These are phyloP conservation scores for Aureoboletus auriporus DNA, from an alignment of 768 basidiomycete species.

Conservation along the genomic window DNA sequence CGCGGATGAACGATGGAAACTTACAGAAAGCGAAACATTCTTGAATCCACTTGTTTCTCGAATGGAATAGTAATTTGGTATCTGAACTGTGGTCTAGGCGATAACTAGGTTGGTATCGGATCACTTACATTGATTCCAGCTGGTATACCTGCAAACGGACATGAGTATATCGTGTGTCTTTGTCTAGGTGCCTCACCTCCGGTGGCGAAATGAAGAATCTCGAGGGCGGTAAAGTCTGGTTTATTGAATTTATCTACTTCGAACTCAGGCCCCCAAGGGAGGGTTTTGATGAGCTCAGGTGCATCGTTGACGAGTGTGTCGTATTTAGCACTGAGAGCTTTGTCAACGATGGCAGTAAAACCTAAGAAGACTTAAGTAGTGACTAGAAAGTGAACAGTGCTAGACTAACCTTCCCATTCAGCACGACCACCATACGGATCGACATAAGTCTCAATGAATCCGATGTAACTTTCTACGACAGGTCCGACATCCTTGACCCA, in stretches of 20 bases:
- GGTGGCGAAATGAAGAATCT: constrained; percentile 79
- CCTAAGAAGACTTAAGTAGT: constrained; percentile 39
- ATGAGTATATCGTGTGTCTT: neutral
- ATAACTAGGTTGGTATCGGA: neutral
- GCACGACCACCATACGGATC: constrained; percentile 90
- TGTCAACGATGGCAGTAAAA: constrained; percentile 87
- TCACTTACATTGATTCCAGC: constrained; percentile 73
- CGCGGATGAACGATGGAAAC: constrained; percentile 18
- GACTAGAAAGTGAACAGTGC: neutral
- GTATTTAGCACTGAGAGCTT: constrained; percentile 78
- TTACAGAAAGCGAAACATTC: constrained; percentile 78
- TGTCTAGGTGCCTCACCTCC: constrained; percentile 48
- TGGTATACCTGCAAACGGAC: constrained; percentile 57
- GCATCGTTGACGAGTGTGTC: constrained; percentile 71
- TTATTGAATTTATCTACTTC: constrained; percentile 76
- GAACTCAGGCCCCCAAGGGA: constrained; percentile 75
- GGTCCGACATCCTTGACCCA: constrained; percentile 90
- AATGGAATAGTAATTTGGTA: constrained; percentile 84
- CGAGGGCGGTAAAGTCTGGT: constrained; percentile 84
- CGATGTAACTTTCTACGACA: constrained; percentile 85
- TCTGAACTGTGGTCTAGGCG: constrained; percentile 36
- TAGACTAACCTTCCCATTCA: constrained; percentile 77
- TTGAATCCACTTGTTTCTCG: constrained; percentile 83
- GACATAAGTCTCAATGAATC: constrained; percentile 83
- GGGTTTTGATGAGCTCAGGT: constrained; percentile 72